phyloP scores from a whole-genome alignment of 371 early-diverging fungal genomes.

The Paraphysoderma sedebokerense region DNA sequence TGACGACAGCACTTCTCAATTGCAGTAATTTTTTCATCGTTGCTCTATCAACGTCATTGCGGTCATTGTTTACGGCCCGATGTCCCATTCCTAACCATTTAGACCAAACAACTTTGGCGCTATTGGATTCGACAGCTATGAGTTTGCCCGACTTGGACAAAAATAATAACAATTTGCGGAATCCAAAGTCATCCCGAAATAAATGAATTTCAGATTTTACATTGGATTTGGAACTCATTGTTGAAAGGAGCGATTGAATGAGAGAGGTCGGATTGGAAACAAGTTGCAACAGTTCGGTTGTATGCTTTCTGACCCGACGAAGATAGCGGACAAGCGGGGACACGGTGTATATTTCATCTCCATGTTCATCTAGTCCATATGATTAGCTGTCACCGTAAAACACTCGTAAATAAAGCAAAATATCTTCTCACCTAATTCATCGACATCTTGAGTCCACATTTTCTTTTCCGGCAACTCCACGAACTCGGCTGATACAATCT shows the following conservation, averaged over 20 bases:
- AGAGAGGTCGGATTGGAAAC: no score
- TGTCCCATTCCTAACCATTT: constrained; percentile 16
- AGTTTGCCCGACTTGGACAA: constrained; percentile 58
- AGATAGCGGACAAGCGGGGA: not conserved
- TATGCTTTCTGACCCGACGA: not conserved
- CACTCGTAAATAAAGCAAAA: not conserved
- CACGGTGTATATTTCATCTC: not conserved
- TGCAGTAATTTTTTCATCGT: constrained; percentile 32
- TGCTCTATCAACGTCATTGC: no score
- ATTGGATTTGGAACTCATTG: no score
- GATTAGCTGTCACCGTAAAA: not conserved
- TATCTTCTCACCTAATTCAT: constrained; percentile 32
- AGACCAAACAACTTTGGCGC: constrained; percentile 62
- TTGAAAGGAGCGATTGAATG: no score
- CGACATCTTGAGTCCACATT: constrained; percentile 51
- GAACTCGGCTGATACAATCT: constrained; percentile 19
- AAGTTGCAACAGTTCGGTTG: constrained; percentile 1
- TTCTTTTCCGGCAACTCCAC: constrained; percentile 60
- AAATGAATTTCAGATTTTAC: no score
- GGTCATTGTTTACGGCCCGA: constrained; percentile 5
- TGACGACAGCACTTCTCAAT: constrained; percentile 44
- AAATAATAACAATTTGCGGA: constrained; percentile 66
- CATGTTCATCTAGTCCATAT: not conserved
- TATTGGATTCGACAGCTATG: constrained; percentile 58
- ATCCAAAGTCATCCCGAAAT: constrained; percentile 69